phyloP scores from a whole-genome alignment of 2,329 filamentous ascomycete genomes.

The Talaromyces sp. region DNA sequence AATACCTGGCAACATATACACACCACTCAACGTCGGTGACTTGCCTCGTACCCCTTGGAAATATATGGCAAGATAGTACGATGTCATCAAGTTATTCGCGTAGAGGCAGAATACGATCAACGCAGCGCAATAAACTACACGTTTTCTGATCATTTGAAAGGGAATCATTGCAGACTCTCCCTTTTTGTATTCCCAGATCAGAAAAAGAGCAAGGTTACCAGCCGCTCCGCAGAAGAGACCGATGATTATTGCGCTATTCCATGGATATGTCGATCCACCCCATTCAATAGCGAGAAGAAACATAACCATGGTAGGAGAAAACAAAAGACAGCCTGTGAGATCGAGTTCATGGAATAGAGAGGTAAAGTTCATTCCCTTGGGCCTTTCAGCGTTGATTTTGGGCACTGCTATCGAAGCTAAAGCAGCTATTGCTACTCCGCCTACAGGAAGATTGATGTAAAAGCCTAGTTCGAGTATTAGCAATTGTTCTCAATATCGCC shows the following conservation, averaged over 20 bases:
- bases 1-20: constrained; percentile 1
- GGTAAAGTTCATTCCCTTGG: constrained; percentile 15
- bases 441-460: constrained; percentile 34
- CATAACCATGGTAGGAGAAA: constrained; percentile 26
- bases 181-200: constrained; percentile 29
- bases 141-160: constrained; percentile 9
- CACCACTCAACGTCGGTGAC: background rate
- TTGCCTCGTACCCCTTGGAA: constrained; percentile 2
- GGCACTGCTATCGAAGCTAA: constrained; percentile 25
- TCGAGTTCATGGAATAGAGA: constrained; percentile 29
- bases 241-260: constrained; percentile 29
- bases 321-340: constrained; percentile 31
- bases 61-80: constrained; percentile 2
- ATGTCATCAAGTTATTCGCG: constrained; percentile 1
- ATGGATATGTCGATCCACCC: constrained; percentile 28
- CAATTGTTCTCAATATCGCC: too few species aligned
- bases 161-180: constrained; percentile 37
- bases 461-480: constrained; percentile 24
- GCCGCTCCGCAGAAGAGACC: constrained; percentile 28
- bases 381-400: constrained; percentile 18
- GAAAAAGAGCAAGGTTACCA: constrained; percentile 25
- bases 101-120: background rate
- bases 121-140: background rate
- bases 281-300: constrained; percentile 36
- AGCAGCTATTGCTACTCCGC: constrained; percentile 20